Evolutionary conservation across 257 asterid genomes (phyloP).

Genomic region (Orobanche coerulescens): DNA sequence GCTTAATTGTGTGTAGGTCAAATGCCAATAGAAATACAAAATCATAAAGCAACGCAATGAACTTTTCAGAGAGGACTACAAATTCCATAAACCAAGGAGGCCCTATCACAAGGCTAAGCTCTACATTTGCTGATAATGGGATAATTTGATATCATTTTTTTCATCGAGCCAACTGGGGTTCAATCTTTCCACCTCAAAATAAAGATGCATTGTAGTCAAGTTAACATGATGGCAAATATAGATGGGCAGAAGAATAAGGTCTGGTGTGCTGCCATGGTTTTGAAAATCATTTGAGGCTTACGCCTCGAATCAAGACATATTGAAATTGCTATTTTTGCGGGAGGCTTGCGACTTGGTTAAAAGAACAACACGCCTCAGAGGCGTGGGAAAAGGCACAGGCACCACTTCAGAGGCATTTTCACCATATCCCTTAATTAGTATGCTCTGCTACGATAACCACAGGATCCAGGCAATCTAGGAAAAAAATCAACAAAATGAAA

Average conservation of each 20-base stretch:
- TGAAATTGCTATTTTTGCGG: too few relatives aligned
- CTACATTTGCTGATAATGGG: background rate
- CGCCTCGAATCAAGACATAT: too few relatives aligned
- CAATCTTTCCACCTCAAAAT: background rate
- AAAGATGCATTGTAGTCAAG: slow-evolving; percentile 1
- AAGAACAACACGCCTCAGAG: too few relatives aligned
- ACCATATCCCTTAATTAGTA: background rate
- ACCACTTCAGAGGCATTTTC: background rate
- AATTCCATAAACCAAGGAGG: background rate
- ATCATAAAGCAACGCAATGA: slow-evolving; percentile 17
- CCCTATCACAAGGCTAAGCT: background rate
- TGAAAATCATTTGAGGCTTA: too few relatives aligned
- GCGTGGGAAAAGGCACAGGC: background rate
- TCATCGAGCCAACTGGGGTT: background rate
- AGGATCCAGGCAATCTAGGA: background rate
- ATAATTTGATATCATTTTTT: background rate
- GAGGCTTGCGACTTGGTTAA: too few relatives aligned
- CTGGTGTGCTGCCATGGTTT: background rate
- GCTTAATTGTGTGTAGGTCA: slow-evolving; percentile 29
- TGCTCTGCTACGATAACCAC: background rate
- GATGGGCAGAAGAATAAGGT: background rate
- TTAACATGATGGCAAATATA: background rate
- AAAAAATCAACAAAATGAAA: background rate
- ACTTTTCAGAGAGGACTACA: background rate
- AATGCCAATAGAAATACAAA: slow-evolving; percentile 22